Evolutionary conservation across 2,329 filamentous ascomycete genomes (phyloP).

Genomic region (Claviceps sp.): DNA sequence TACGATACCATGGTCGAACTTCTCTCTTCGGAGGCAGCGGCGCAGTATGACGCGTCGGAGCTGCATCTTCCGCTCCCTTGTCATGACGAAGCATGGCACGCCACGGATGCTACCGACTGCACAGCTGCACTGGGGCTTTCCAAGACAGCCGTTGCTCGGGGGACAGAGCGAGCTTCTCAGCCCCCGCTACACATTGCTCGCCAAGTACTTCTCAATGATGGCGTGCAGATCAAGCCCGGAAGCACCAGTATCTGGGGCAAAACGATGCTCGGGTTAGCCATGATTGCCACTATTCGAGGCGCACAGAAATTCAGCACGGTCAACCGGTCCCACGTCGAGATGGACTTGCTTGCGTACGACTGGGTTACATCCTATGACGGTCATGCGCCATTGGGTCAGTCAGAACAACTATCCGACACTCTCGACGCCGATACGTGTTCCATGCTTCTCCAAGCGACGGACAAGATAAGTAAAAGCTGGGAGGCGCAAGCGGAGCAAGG

Average conservation of each 20-base stretch:
- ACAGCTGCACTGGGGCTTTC: conserved; percentile 51
- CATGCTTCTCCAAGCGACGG: conserved; percentile 1
- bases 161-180: conserved; percentile 30
- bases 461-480: conserved; percentile 2
- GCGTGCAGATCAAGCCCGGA: conserved; percentile 1
- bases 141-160: conserved; percentile 49
- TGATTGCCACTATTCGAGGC: conserved; percentile 46
- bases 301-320: conserved; percentile 16
- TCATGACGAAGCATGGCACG: conserved; percentile 65
- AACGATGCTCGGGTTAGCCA: conserved; percentile 21
- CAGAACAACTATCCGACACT: neutral
- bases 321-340: neutral
- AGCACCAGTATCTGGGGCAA: conserved; percentile 1
- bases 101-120: conserved; percentile 43
- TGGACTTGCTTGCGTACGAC: conserved; percentile 24
- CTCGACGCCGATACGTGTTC: neutral
- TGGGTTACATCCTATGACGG: conserved; percentile 48
- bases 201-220: conserved; percentile 44
- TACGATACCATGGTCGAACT: conserved; percentile 52
- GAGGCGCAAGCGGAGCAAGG: neutral
- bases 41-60: conserved; percentile 50
- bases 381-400: conserved; percentile 19
- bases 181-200: conserved; percentile 49
- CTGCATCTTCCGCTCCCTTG: conserved; percentile 54
- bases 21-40: conserved; percentile 53